Evolutionary conservation across 129 eudicot species (phyloP).

Genomic region (Glebionis coronaria): DNA sequence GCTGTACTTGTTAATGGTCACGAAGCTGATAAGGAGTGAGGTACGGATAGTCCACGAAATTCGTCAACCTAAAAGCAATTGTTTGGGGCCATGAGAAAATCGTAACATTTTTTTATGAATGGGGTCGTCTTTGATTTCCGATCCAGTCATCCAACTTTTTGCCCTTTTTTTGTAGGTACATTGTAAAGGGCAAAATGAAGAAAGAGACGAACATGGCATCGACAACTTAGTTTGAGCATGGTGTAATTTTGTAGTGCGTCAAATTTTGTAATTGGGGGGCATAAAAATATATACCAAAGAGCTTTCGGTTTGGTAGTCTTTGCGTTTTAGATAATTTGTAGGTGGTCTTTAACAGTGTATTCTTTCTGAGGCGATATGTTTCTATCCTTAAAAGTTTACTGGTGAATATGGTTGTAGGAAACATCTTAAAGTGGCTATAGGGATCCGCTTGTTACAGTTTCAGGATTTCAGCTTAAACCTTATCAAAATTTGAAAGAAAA

Average conservation of each 20-base stretch:
- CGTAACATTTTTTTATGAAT: slow-evolving; percentile 51
- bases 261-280: slow-evolving; percentile 38
- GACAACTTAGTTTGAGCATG: slow-evolving; percentile 30
- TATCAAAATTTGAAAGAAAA: too few species aligned
- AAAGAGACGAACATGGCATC: slow-evolving; percentile 25
- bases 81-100: slow-evolving; percentile 75
- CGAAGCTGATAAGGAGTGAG: slow-evolving; percentile 31
- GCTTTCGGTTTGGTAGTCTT: slow-evolving; percentile 19
- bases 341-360: slow-evolving; percentile 21
- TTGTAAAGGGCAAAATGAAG: slow-evolving; percentile 17
- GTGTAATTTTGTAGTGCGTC: slow-evolving; percentile 44
- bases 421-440: slow-evolving; percentile 23
- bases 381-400: slow-evolving; percentile 7
- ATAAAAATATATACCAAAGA: slow-evolving; percentile 30
- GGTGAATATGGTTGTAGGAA: slow-evolving; percentile 44
- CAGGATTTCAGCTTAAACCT: too few species aligned
- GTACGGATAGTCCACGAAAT: slow-evolving; percentile 77
- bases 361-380: slow-evolving; percentile 30
- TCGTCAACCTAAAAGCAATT: slow-evolving; percentile 90
- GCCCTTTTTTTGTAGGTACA: neutral
- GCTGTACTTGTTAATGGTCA: slow-evolving; percentile 87
- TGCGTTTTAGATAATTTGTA: slow-evolving; percentile 26
- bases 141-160: slow-evolving; percentile 26
- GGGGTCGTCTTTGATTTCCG: slow-evolving; percentile 52
- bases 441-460: neutral